Evolutionary conservation across 108 stramenopile species (phyloP).

Genomic region (Epithemia pelagica): DNA sequence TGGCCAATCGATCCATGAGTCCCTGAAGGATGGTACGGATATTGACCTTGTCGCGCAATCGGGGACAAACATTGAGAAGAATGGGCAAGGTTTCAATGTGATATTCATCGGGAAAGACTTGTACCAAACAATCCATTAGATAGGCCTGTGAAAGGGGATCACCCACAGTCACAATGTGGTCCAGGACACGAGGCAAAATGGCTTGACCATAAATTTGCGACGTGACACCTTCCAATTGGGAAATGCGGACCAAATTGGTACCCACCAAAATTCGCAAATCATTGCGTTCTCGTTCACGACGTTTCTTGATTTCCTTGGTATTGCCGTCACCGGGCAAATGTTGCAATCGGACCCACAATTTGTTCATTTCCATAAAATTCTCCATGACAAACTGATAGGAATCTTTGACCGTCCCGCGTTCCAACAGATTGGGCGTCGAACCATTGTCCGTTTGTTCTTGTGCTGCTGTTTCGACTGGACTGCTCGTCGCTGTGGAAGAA

Average conservation of each 20-base stretch:
- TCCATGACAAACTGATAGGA: conserved; percentile 90
- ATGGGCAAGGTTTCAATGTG: conserved; percentile 92
- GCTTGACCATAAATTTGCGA: conserved; percentile 72
- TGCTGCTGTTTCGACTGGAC: background rate
- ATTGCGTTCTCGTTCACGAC: conserved; percentile 93
- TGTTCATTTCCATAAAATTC: conserved; percentile 96
- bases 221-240: conserved; percentile 89
- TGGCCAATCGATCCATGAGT: conserved; percentile 89
- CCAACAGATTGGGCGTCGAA: conserved; percentile 5
- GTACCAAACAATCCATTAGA: conserved; percentile 96
- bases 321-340: conserved; percentile 73
- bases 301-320: conserved; percentile 74
- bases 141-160: conserved; percentile 97
- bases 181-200: conserved; percentile 79
- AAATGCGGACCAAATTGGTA: conserved; percentile 92
- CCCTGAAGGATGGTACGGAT: conserved; percentile 88
- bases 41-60: conserved; percentile 93
- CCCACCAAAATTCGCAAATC: conserved; percentile 95
- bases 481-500: conserved; percentile 2
- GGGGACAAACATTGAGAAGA: conserved; percentile 80
- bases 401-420: conserved; percentile 78
- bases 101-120: conserved; percentile 97
- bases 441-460: background rate
- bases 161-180: conserved; percentile 85
- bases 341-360: conserved; percentile 99